Evolutionary conservation across 345 rosid species (phyloP).

Genomic region (Aquilaria yunnanensis): DNA sequence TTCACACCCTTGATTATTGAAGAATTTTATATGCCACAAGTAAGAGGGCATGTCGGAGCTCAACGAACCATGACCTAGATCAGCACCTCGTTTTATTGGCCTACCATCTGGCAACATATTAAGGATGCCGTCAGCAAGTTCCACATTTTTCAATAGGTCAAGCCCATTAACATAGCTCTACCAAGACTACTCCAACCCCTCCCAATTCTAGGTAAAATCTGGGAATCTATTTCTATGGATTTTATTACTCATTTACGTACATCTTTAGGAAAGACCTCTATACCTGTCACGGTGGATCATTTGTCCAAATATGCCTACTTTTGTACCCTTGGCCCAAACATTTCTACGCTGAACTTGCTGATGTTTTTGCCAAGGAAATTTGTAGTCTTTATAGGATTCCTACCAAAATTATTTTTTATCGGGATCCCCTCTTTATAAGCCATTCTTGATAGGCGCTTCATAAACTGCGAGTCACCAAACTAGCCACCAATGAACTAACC

Average conservation of each 20-base stretch:
- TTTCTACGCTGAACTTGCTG: background rate
- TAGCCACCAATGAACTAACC: background rate
- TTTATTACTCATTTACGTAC: background rate
- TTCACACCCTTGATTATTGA: background rate
- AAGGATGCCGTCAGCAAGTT: background rate
- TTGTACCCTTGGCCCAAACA: background rate
- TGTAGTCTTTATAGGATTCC: background rate
- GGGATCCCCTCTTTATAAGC: background rate
- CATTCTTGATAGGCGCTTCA: background rate
- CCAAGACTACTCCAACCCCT: background rate
- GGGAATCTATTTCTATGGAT: background rate
- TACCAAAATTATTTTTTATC: accelerated
- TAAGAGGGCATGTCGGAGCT: background rate
- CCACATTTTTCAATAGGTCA: background rate
- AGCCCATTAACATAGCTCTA: background rate
- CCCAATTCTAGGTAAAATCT: background rate
- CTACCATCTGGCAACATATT: background rate
- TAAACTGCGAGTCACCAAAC: background rate
- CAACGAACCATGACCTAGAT: background rate
- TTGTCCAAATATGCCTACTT: background rate
- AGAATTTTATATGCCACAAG: background rate
- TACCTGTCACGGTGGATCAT: background rate
- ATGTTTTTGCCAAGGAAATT: background rate
- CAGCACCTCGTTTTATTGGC: background rate
- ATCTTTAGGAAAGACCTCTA: background rate